phyloP scores from a whole-genome alignment of 2,329 filamentous ascomycete genomes.

The Raffaelea ambrosiae region DNA sequence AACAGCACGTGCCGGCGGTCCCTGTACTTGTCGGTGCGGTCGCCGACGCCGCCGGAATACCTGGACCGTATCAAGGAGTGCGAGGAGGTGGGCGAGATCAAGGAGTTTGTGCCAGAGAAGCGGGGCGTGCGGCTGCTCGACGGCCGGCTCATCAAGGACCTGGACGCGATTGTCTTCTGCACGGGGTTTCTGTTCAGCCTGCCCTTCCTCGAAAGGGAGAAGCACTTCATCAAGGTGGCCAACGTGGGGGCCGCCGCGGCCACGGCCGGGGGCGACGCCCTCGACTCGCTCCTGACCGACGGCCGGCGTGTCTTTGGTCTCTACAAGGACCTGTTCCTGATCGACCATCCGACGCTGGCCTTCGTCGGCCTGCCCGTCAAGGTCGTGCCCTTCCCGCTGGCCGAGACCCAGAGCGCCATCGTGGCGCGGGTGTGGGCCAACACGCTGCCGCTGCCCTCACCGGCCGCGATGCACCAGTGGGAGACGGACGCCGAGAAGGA shows the following conservation, averaged over 20 bases:
- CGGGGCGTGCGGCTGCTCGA: conserved; percentile 58
- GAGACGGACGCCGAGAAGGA: conserved; percentile 50
- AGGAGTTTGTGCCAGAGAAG: conserved; percentile 42
- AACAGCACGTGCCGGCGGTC: conserved; percentile 47
- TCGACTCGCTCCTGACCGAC: conserved; percentile 45
- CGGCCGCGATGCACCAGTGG: conserved; percentile 60
- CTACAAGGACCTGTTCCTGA: conserved; percentile 74
- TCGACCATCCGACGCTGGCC: conserved; percentile 65
- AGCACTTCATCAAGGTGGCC: not conserved
- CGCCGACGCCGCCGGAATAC: conserved; percentile 35
- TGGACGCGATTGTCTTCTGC: conserved; percentile 78
- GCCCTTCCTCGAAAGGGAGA: conserved; percentile 51
- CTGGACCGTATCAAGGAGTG: conserved; percentile 32
- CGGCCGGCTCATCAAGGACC: conserved; percentile 51
- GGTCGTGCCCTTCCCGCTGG: conserved; percentile 79
- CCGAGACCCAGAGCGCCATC: conserved; percentile 70
- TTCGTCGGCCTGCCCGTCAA: conserved; percentile 71
- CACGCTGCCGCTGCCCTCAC: conserved; percentile 53
- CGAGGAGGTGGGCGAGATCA: conserved; percentile 49
- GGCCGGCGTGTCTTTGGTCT: conserved; percentile 63
- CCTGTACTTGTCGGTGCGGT: conserved; percentile 56
- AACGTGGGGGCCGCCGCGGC: not conserved
- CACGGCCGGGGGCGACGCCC: not conserved
- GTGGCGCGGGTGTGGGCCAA: conserved; percentile 72
- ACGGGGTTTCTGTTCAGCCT: conserved; percentile 85